A percentile compares a stretch with the other conserved stretches of the same genome.
Evolutionary conservation across 2,329 filamentous ascomycete species (phyloP).

Genomic region (Neonectria magnoliae): DNA sequence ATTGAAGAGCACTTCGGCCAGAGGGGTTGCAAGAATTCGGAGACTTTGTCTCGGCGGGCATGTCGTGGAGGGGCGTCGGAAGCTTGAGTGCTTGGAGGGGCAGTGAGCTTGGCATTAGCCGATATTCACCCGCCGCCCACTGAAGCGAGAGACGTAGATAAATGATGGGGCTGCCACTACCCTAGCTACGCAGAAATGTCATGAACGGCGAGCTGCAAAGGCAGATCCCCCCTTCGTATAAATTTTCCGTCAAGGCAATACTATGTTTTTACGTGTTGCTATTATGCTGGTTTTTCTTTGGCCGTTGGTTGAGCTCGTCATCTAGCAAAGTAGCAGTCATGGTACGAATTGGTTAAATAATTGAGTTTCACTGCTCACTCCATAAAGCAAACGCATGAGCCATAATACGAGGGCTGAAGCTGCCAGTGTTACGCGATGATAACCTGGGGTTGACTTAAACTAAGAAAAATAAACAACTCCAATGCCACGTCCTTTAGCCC

Average conservation of each 20-base stretch:
- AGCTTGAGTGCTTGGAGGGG: conserved; percentile 41
- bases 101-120: conserved; percentile 35
- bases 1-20: conserved; percentile 2
- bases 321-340: neutral
- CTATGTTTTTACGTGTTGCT: neutral
- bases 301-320: neutral
- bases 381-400: no score
- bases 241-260: neutral
- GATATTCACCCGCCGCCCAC: conserved; percentile 36
- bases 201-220: neutral
- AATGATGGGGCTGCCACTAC: neutral
- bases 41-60: conserved; percentile 24
- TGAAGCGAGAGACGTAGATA: no score
- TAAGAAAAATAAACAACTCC: no score
- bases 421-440: no score
- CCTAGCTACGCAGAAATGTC: neutral
- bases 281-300: accelerated
- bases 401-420: no score
- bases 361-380: neutral
- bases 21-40: neutral
- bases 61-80: conserved; percentile 27
- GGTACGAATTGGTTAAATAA: neutral
- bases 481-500: no score
- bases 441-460: no score
- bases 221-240: no score